Evolutionary conservation across 2,329 filamentous ascomycete genomes (phyloP).

Genomic region (Cryphonectria radicalis): DNA sequence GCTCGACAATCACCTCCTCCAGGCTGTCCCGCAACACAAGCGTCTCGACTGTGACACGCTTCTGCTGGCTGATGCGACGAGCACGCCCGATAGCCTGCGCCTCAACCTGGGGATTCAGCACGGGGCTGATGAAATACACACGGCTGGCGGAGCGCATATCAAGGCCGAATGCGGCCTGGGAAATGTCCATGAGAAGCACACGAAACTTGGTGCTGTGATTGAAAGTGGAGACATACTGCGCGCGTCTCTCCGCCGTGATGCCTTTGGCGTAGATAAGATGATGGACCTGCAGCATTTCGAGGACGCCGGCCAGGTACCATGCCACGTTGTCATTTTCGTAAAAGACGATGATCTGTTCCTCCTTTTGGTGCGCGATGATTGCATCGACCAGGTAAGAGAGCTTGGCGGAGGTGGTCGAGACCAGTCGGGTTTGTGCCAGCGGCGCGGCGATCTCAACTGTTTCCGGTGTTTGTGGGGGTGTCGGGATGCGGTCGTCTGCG

Average conservation of each 20-base stretch:
- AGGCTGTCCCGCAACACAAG: constrained; percentile 79
- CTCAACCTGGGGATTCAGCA: constrained; percentile 82
- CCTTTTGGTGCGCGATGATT: constrained; percentile 67
- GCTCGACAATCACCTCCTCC: constrained; percentile 80
- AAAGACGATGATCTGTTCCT: constrained; percentile 90
- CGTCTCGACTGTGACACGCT: constrained; percentile 82
- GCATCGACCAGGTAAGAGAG: constrained; percentile 81
- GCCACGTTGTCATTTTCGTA: constrained; percentile 88
- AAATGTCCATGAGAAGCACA: constrained; percentile 89
- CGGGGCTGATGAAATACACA: constrained; percentile 87
- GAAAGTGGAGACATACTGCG: constrained; percentile 79
- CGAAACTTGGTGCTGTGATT: constrained; percentile 70
- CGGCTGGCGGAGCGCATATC: constrained; percentile 83
- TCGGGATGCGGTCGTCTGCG: constrained; percentile 32
- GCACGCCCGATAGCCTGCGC: constrained; percentile 91
- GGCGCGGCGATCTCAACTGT: constrained; percentile 46
- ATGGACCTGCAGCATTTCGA: constrained; percentile 72
- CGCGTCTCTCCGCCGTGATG: constrained; percentile 63
- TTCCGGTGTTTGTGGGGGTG: constrained; percentile 27
- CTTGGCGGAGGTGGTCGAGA: constrained; percentile 86
- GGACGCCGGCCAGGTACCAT: constrained; percentile 80
- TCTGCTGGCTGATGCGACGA: constrained; percentile 82
- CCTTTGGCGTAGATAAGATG: constrained; percentile 71
- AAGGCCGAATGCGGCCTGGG: constrained; percentile 83
- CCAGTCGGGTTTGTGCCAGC: constrained; percentile 63